A percentile compares a stretch with the other conserved stretches of the same genome.
These are phyloP conservation scores for Talaromyces sp. DNA, from an alignment of 2,329 filamentous ascomycete genomes.

Conservation along the genomic window DNA sequence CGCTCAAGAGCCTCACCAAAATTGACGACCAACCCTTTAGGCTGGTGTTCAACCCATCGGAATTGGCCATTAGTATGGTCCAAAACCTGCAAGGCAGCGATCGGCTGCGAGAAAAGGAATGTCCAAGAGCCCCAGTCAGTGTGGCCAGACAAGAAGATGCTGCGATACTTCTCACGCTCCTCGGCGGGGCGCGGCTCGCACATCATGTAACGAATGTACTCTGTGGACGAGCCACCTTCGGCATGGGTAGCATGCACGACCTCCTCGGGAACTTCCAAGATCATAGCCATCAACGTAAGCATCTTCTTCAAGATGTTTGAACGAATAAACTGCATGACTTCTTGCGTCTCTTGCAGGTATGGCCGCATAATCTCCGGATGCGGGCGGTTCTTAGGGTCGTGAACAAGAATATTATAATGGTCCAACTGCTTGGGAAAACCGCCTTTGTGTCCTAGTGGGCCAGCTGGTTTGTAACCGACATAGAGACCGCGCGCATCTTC, in stretches of 20 bases:
- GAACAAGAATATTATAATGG: conserved; percentile 3
- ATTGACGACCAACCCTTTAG: conserved; percentile 51
- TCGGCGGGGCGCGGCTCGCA: conserved; percentile 49
- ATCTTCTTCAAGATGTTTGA: conserved; percentile 2
- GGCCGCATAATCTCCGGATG: conserved; percentile 1
- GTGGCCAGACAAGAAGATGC: conserved; percentile 48
- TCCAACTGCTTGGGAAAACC: conserved; percentile 2
- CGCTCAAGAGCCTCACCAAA: conserved; percentile 48
- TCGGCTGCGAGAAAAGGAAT: conserved; percentile 55
- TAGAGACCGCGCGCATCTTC: conserved; percentile 5
- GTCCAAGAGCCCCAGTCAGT: conserved; percentile 56
- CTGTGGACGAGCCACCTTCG: conserved; percentile 17
- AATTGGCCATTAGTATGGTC: conserved; percentile 41
- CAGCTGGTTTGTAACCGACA: conserved; percentile 3
- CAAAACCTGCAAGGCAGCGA: conserved; percentile 56
- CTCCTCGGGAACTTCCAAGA: conserved; percentile 3
- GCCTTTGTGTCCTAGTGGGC: background rate
- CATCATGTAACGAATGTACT: conserved; percentile 60
- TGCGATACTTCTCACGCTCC: conserved; percentile 43
- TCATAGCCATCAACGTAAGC: conserved; percentile 1
- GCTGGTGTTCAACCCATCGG: conserved; percentile 49
- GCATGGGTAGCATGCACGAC: conserved; percentile 1
- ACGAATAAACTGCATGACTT: conserved; percentile 1
- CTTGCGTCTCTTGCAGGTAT: background rate
- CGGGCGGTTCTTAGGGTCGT: background rate